Evolutionary conservation across 2,329 filamentous ascomycete genomes (phyloP).

Genomic region (Beauveria bassiana): DNA sequence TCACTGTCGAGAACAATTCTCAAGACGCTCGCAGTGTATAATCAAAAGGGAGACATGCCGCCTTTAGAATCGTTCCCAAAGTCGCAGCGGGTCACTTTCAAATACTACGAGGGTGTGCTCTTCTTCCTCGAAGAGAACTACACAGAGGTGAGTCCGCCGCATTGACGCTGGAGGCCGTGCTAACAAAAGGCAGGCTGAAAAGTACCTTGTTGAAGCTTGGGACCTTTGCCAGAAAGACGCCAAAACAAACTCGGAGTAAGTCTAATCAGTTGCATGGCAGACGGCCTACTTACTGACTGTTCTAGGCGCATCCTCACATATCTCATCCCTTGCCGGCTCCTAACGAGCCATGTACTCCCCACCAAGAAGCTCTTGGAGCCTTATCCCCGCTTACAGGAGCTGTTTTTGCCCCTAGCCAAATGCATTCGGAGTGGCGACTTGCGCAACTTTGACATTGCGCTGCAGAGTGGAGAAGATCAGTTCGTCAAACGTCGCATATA

Average conservation of each 20-base stretch:
- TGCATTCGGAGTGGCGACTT: slow-evolving; percentile 82
- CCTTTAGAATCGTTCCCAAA: slow-evolving; percentile 71
- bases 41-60: slow-evolving; percentile 69
- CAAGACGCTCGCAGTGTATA: slow-evolving; percentile 69
- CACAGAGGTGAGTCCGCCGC: slow-evolving; percentile 45
- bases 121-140: slow-evolving; percentile 94
- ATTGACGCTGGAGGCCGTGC: background rate
- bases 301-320: slow-evolving; percentile 82
- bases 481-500: slow-evolving; percentile 93
- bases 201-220: slow-evolving; percentile 73
- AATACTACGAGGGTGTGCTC: slow-evolving; percentile 93
- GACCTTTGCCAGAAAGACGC: slow-evolving; percentile 68
- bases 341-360: slow-evolving; percentile 81
- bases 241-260: slow-evolving; percentile 71
- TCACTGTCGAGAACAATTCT: slow-evolving; percentile 86
- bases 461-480: slow-evolving; percentile 77
- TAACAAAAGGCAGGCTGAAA: slow-evolving; percentile 54
- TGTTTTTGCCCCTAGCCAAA: slow-evolving; percentile 69
- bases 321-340: slow-evolving; percentile 83
- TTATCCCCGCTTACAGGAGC: slow-evolving; percentile 65
- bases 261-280: slow-evolving; percentile 11
- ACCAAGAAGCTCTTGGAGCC: slow-evolving; percentile 61
- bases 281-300: slow-evolving; percentile 16
- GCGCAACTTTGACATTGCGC: slow-evolving; percentile 71
- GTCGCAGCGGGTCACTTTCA: slow-evolving; percentile 89